phyloP scores from a whole-genome alignment of 116 monocot species.

The Trichopus zeylanicus region DNA sequence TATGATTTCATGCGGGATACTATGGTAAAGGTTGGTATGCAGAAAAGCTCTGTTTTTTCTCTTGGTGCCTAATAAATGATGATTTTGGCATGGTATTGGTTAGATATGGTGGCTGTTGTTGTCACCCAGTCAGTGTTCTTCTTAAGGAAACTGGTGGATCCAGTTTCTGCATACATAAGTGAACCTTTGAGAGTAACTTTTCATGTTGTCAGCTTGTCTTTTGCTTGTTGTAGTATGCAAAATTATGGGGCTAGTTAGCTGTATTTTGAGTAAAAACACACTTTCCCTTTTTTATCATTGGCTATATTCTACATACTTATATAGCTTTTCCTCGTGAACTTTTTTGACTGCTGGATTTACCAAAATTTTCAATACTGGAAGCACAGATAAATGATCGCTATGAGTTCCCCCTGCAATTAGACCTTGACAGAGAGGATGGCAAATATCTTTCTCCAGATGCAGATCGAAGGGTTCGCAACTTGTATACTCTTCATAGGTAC shows the following conservation, averaged over 20 bases:
- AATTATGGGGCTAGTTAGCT: no score
- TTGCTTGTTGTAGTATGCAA: not conserved
- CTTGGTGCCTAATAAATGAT: no score
- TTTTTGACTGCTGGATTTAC: not conserved
- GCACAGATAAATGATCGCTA: conserved; percentile 98
- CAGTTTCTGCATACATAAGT: no score
- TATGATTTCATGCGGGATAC: conserved; percentile 99
- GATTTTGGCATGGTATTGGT: no score
- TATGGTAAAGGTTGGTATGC: conserved; percentile 89
- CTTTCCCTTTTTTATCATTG: no score
- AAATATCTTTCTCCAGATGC: conserved; percentile 97
- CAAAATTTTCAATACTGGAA: not conserved
- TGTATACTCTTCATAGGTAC: conserved; percentile 98
- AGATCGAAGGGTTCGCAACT: conserved; percentile 78
- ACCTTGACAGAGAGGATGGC: conserved; percentile 90
- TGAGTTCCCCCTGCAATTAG: conserved; percentile 95
- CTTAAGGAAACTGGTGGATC: no score
- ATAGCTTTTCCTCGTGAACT: not conserved
- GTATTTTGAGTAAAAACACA: no score
- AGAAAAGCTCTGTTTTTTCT: not conserved
- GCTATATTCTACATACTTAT: no score
- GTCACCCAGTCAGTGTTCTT: no score
- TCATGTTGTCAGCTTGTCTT: not conserved
- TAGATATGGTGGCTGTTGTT: no score
- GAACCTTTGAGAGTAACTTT: no score